Conservation (phyloP, 495 filamentous ascomycete genomes). For the Lepraria neglecta region DNA sequence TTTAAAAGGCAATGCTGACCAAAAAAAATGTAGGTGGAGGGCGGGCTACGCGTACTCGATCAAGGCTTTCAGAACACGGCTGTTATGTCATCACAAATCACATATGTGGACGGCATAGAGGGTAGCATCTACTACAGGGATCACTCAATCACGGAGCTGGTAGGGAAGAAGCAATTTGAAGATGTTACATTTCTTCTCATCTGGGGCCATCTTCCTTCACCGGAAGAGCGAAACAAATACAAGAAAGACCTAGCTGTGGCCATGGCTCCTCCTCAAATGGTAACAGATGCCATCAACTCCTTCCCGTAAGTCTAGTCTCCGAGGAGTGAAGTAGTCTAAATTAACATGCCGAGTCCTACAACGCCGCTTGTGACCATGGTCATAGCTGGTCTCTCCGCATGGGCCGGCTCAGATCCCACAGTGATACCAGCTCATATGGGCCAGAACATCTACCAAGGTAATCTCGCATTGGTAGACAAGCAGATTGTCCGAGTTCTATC, state of each 20-base stretch:
- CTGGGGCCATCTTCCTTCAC: conserved; percentile 38
- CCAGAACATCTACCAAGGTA: conserved; percentile 35
- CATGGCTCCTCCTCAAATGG: conserved; percentile 1
- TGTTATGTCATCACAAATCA: conserved; percentile 39
- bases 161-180: conserved; percentile 36
- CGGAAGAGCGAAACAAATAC: conserved; percentile 33
- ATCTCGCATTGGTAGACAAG: conserved; percentile 37
- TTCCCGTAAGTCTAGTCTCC: conserved; percentile 9
- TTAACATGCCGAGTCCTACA: conserved; percentile 3
- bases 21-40: too few species aligned
- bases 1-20: too few species aligned
- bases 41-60: conserved; percentile 34
- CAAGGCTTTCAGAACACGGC: conserved; percentile 46
- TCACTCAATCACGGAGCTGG: conserved; percentile 39
- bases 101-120: conserved; percentile 40
- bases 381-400: conserved; percentile 40
- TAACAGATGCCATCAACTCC: background rate
- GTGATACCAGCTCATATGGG: conserved; percentile 36
- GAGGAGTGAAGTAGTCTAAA: too few species aligned
- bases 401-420: conserved; percentile 35
- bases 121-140: conserved; percentile 40
- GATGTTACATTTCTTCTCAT: conserved; percentile 44
- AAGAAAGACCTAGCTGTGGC: conserved; percentile 29
- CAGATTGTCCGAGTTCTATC: conserved; percentile 39
- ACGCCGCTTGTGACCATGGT: conserved; percentile 32